Base-by-base conservation (phyloP, 352 stramenopile genomes). In the Hyaloperonospora arabidopsidis region DNA sequence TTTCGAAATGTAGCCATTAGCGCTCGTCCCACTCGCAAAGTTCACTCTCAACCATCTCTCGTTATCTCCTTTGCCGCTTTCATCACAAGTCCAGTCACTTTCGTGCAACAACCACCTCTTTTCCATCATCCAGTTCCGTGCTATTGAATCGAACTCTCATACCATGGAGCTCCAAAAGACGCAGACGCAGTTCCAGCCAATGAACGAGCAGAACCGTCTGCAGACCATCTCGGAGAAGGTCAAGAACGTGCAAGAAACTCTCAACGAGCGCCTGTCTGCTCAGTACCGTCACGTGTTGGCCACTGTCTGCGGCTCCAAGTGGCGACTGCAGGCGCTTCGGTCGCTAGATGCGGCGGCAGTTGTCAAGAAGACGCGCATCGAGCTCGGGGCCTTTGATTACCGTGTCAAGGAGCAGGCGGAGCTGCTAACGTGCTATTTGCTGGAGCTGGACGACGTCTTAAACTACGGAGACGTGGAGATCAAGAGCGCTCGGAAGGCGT, bases 381-480 rank as follows among this genome's bases (percentile, higher is more conserved):
- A 84, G 46, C 48, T 86, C 21, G 72, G 71, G 45, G 68, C 72
- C 15, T 86, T 83, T 47, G 71, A 84, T 58, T 85, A 84, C 61
- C 64, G 65, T 25, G 61, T 64, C 14, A 77, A 79, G 59, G 71
- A 83, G 47, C 74, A 84, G 54, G 68, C 61, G 17, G 77, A 87
- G 62, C 61, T 83, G 40, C 64, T 87, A 1, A 87, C 77, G 7
- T 69, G 70, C 2, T 59, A 74, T 28, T 54, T 87, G 35, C 69
- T 70, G 28, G 61, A 84, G 19, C 54, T 87, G 45, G 77, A 87
- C 61, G 61, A 76, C 21, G 71, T 87, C n/a, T 34, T 84, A 45
- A 87, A 74, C 61, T 61, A 75, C 52, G 77, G 77, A 23, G 67
- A 86, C 55, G 41, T 22, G 10, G 58, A 71, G 14, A 64, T 87